phyloP scores from a whole-genome alignment of 2,329 filamentous ascomycete species.

The Aspergillus persii region DNA sequence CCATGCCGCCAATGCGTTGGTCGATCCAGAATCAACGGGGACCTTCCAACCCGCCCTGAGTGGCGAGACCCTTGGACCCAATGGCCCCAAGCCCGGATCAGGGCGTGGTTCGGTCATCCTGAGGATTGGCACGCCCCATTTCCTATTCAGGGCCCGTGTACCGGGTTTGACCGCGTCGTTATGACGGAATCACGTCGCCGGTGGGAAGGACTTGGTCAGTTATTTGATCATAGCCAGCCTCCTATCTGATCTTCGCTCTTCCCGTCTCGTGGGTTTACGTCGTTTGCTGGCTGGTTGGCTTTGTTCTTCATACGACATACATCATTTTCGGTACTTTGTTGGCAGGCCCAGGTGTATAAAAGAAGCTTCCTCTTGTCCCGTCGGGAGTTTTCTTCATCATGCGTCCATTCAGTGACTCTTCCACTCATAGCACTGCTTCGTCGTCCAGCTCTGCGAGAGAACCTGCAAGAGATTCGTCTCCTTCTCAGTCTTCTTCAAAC shows the following conservation, averaged over 20 bases:
- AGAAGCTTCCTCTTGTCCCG: neutral
- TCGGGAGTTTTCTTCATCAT: constrained; percentile 15
- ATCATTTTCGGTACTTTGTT: constrained; percentile 1
- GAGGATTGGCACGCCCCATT: neutral
- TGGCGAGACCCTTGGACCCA: neutral
- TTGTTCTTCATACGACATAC: constrained; percentile 4
- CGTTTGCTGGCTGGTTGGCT: neutral
- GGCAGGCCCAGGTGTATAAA: constrained; percentile 5
- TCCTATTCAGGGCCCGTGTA: neutral
- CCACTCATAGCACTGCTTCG: constrained; percentile 28
- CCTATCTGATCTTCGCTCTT: neutral
- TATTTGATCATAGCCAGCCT: neutral
- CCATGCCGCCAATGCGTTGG: neutral
- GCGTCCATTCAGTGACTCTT: constrained; percentile 30
- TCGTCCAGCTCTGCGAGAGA: constrained; percentile 25
- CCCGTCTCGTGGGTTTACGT: neutral
- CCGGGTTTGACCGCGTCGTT: constrained; percentile 8
- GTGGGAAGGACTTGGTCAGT: neutral
- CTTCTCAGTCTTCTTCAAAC: constrained; percentile 8
- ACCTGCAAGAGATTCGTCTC: neutral
- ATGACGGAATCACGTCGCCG: constrained; percentile 13
- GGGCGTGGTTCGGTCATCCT: neutral
- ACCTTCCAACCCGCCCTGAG: neutral
- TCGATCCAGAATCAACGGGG: neutral
- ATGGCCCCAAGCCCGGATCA: neutral